Base-by-base conservation (phyloP, 345 rosid species). In the Acer negundo region DNA sequence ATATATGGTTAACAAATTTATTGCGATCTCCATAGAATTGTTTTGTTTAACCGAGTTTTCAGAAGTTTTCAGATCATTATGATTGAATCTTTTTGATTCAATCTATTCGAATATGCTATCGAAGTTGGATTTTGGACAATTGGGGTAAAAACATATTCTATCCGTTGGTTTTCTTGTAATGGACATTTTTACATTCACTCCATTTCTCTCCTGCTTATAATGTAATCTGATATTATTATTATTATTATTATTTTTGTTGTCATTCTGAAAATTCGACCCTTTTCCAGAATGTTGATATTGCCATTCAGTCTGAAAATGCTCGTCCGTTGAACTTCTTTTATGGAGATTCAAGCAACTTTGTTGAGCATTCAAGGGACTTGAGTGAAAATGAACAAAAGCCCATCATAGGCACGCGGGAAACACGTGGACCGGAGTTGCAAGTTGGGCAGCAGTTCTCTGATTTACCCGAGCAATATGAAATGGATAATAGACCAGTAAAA, bases 341-440 rank as follows among this genome's bases (percentile, higher is more conserved):
- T 70, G 98, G 89, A 16, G 97, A 88, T 49, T 71, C 91, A 24
- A 89, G 93, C 84, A 87, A 83, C 74, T 75, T 81, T 44, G 77
- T 66, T 44, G 90, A 84, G 76, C 83, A 69, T 35, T 83, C 85
- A 22, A 75, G 70, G 68, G 87, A 83, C 67, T 78, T 69, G n/a
- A 72, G 69, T 67, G 91, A 81, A 80, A 86, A 83, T 73, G 87
- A 85, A 77, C 88, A 82, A 69, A 88, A 90, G 80, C 88, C 85
- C 69, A 75, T 77, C 51, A 44, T 84, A 58, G 80, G 70, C 51
- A 67, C 59, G n/a, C 88, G 77, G 59, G 84, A 76, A 67, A 64
- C 79, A 62, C 83, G 23, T 10, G 78, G 51, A 31, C 73, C 79
- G 62, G 79, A 61, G 70, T 80, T 78, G 47, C 80, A 55, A 20